Conservation (phyloP, 1,139 yeast genomes). For the Saccharomyces hybrid region DNA sequence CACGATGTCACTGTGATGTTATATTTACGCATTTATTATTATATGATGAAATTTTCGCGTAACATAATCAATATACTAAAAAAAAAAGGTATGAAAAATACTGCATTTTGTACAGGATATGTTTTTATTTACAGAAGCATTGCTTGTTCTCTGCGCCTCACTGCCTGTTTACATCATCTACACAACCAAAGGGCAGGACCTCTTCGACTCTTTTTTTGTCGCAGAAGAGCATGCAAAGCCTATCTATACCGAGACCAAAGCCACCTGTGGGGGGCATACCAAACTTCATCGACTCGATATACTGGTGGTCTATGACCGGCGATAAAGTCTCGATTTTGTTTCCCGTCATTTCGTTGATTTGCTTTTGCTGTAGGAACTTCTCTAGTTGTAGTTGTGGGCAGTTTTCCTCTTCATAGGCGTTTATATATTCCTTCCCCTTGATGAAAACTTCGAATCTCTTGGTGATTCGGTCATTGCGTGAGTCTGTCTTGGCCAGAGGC, state of each 20-base stretch:
- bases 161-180: conserved; percentile 62
- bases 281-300: conserved; percentile 71
- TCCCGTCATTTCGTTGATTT: conserved; percentile 38
- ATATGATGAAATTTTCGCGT: background rate
- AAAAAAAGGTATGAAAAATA: background rate
- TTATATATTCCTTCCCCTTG: conserved; percentile 71
- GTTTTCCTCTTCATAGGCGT: conserved; percentile 96
- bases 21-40: background rate
- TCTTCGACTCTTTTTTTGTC: conserved; percentile 63
- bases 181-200: conserved; percentile 74
- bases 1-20: background rate
- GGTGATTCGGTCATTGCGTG: conserved; percentile 12
- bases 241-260: conserved; percentile 91
- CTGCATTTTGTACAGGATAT: conserved; percentile 2
- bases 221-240: conserved; percentile 73
- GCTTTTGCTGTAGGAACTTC: conserved; percentile 55
- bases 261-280: conserved; percentile 98
- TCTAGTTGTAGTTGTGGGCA: conserved; percentile 60
- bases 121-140: background rate
- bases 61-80: background rate
- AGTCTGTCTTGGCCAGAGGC: conserved; percentile 62
- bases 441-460: conserved; percentile 77
- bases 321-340: conserved; percentile 55
- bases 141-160: conserved; percentile 18
- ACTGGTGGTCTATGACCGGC: conserved; percentile 55